Percentiles rank a stretch among this genome's conserved stretches.
Conservation (phyloP, 805 yeast genomes). For the Sporopachydermia lactativora region DNA sequence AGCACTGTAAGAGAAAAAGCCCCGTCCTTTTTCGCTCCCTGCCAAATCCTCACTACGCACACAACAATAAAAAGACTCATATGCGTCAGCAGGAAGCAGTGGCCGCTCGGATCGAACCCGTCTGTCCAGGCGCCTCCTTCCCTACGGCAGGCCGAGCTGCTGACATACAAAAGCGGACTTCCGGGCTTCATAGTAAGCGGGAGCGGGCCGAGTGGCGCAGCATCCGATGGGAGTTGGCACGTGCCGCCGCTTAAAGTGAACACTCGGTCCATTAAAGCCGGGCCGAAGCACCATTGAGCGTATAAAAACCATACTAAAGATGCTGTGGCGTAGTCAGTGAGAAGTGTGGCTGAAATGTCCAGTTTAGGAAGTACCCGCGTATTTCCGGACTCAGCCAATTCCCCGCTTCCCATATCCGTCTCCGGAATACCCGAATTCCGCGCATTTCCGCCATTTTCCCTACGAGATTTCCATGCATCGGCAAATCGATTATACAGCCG, state of each 20-base stretch:
- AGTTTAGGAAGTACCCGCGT: constrained; percentile 4
- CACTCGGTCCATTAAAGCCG: constrained; percentile 80
- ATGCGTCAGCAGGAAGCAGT: constrained; percentile 64
- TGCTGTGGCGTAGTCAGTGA: constrained; percentile 33
- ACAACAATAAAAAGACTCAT: constrained; percentile 37
- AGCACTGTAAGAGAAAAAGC: constrained; percentile 3
- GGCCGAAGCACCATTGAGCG: constrained; percentile 78
- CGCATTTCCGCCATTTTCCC: too few species aligned
- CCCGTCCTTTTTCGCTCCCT: constrained; percentile 1
- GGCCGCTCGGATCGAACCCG: constrained; percentile 97
- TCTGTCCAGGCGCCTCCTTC: constrained; percentile 40
- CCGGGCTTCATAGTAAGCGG: constrained; percentile 8
- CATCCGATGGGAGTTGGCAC: constrained; percentile 26
- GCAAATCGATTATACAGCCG: constrained; percentile 1
- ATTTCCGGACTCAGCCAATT: constrained; percentile 16
- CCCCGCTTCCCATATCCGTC: too few species aligned
- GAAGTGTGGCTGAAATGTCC: constrained; percentile 12
- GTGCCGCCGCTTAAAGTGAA: constrained; percentile 74
- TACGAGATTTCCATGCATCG: constrained; percentile 11
- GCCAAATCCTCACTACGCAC: constrained; percentile 13
- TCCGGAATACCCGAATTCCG: too few species aligned
- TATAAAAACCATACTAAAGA: constrained; percentile 77
- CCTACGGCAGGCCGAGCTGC: constrained; percentile 4
- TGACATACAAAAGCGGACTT: constrained; percentile 1
- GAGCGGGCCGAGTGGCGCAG: constrained; percentile 5